Percentiles rank a stretch among this genome's conserved stretches.
Conservation (phyloP, 768 basidiomycete species). For the Pleurotus djamor region DNA sequence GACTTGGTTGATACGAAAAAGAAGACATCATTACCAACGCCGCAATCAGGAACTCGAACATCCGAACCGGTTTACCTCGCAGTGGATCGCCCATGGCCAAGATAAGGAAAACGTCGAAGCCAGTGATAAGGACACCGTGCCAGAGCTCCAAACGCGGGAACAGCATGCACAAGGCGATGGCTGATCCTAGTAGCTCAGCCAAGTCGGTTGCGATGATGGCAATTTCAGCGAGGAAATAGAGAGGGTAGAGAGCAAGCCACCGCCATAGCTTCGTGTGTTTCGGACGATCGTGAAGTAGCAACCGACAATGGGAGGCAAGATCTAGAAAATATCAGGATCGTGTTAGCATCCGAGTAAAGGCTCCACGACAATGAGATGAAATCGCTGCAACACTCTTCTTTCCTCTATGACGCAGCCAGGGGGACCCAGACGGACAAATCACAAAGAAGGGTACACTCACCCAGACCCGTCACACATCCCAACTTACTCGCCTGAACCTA, state of each 20-base stretch:
- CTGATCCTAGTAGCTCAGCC: constrained; percentile 79
- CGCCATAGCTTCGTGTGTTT: constrained; percentile 55
- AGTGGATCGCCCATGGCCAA: constrained; percentile 73
- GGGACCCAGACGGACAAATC: neutral
- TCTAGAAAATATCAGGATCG: constrained; percentile 25
- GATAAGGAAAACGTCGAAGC: constrained; percentile 65
- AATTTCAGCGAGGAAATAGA: constrained; percentile 63
- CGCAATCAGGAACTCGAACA: constrained; percentile 68
- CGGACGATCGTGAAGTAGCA: constrained; percentile 63
- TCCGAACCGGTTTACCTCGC: constrained; percentile 58
- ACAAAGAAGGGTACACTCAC: constrained; percentile 34
- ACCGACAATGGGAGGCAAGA: constrained; percentile 56
- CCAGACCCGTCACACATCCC: constrained; percentile 80
- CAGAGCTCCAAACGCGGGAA: constrained; percentile 69
- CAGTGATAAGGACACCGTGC: constrained; percentile 70
- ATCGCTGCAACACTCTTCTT: neutral
- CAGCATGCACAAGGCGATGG: constrained; percentile 76
- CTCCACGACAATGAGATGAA: constrained; percentile 6
- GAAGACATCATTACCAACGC: constrained; percentile 43
- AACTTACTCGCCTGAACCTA: constrained; percentile 52
- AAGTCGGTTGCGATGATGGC: constrained; percentile 79
- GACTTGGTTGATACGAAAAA: constrained; percentile 5
- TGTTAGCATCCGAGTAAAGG: neutral
- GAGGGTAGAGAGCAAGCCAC: constrained; percentile 61
- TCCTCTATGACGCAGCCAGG: neutral